Evolutionary conservation across 1,139 yeast species (phyloP), one percentile per base, ranked within the genome.

Genomic region (Geotrichum candidum): DNA sequence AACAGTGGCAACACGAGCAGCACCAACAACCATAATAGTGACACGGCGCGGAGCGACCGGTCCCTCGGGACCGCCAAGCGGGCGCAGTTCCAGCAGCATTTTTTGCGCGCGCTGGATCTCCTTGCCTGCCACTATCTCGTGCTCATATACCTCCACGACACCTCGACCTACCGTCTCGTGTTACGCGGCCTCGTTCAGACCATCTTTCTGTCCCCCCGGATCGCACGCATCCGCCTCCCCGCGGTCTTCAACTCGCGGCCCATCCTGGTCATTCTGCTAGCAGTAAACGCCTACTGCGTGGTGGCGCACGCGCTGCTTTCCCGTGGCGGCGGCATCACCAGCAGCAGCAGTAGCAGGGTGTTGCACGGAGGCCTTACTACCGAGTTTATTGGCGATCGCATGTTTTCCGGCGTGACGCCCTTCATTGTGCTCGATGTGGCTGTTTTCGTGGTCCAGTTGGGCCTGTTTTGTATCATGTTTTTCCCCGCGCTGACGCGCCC

Each of bases 361-460:
- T 50, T 74, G 23, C 77, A 74, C 59, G 77, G 77, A 38, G 71
- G 75, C 1, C 63, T 74, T 27, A 70, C 76, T 13, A 72, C 73
- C 29, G 76, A 74, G 63, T 74, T 74, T 58, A 68, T 74, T 13
- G 77, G 77, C 13, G 69, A 67, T 56, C 54, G 45, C 18, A 69
- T 68, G 1, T 64, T 68, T 46, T 54, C 61, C 1, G 63, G 68
- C 6, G 60, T 67, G 23, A 11, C 64, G 7, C 67, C 68, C n/a
- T 63, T 72, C 46, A 54, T 72, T 2, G 53, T 59, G 2, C 67
- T 71, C 67, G 74, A 72, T 58, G 5, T 66, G 2, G 41, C 64
- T 15, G 64, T 71, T 33, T 46, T 69, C 48, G 23, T 61, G 10
- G 59, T 70, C 22, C 73, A 71, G 60, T 54, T 70, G 48, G 54